Base-by-base conservation (phyloP, 2,329 filamentous ascomycete genomes). In the Microascus cirrosus region DNA sequence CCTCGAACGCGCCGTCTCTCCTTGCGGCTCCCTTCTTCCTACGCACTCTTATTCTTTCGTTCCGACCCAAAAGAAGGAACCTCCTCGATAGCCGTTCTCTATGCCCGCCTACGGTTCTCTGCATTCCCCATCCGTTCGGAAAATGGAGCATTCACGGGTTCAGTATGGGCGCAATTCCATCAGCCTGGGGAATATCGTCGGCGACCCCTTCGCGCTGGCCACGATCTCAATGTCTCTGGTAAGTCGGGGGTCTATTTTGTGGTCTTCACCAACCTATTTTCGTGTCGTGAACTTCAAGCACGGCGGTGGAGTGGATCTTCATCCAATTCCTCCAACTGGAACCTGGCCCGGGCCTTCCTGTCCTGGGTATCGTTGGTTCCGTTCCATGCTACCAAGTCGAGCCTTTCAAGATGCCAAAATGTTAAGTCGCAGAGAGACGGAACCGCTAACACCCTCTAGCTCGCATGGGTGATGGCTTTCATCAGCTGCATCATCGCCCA, bases 401-500 rank as follows among this genome's bases (percentile, higher is more conserved):
- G 15, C 39, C 39, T 39, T 39, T 13, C 18, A 8, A 7, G 15
- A 45, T 18, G 15, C 6, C 18, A 15, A 18, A n/a, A n/a, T n/a
- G n/a, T n/a, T n/a, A 13, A 2, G 13, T 18, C 18, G n/a, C 39
- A 45, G n/a, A 7, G 15, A 45, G 15, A 45, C 22, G 45, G 8
- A 50, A 10, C 56, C 52, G 59, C 64, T 67, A 65, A 67, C 63
- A 50, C 13, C 48, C 58, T 61, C 6, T 70, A 97, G 93, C 85
- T 96, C 62, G 93, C 92, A 60, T 99, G 94, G 94, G 73, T 96
- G 64, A 96, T 99, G 67, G 84, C 90, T 53, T 95, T 97, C 71
- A 82, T 97, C 67, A 81, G 86, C 62, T 93, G 89, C 60, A 86
- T 96, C 68, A 84, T 96, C 65, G 85, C 86, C 48, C 78, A 82